These are phyloP conservation scores for Penicillium sp. DNA, from an alignment of 2,329 filamentous ascomycete genomes.

Conservation along the genomic window DNA sequence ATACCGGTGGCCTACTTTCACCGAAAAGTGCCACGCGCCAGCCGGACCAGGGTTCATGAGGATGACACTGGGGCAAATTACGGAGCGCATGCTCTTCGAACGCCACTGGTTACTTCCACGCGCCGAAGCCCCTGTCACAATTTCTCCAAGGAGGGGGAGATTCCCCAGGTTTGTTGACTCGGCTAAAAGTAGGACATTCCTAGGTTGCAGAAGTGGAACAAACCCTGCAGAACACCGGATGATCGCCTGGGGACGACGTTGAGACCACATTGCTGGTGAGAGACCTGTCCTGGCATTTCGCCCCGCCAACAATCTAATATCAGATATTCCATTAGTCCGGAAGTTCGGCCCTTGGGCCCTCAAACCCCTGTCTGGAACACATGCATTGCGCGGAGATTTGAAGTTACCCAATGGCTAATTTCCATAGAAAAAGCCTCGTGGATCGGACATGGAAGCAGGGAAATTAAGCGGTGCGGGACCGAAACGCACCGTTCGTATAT, in stretches of 20 bases:
- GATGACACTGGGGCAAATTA: slow-evolving; percentile 11
- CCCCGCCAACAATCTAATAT: neutral
- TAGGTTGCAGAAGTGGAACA: slow-evolving; percentile 1
- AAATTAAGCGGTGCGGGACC: neutral
- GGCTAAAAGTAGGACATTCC: neutral
- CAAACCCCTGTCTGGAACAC: neutral
- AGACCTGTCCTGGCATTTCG: neutral
- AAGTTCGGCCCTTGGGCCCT: neutral
- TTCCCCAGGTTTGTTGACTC: slow-evolving; percentile 5
- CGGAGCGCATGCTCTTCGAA: slow-evolving; percentile 6
- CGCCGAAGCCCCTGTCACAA: neutral
- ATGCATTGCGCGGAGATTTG: neutral
- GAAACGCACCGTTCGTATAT: neutral
- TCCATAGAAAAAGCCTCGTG: neutral
- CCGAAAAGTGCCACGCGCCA: slow-evolving; percentile 14
- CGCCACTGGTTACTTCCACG: slow-evolving; percentile 14
- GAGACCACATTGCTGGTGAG: neutral
- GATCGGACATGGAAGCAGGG: neutral
- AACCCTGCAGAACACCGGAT: slow-evolving; percentile 14
- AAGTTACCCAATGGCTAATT: neutral
- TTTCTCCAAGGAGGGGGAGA: slow-evolving; percentile 9
- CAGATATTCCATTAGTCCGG: neutral
- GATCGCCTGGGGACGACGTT: slow-evolving; percentile 14
- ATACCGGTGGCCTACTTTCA: neutral
- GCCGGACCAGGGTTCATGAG: slow-evolving; percentile 8